Evolutionary conservation across 164 flowering plant species (phyloP).

Genomic region (Magnolia officinalis): DNA sequence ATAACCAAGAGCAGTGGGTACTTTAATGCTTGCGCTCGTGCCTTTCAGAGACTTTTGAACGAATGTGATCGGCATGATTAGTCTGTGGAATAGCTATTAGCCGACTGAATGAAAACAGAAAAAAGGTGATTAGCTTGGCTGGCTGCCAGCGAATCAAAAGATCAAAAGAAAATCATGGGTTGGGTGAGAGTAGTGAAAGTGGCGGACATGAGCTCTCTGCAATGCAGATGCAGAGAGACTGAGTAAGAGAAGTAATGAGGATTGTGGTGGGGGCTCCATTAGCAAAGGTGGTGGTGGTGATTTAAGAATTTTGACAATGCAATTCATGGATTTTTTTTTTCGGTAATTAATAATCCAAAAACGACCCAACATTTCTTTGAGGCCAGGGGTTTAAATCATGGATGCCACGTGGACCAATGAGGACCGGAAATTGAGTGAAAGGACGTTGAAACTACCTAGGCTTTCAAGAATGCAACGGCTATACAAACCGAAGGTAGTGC

Average conservation of each 20-base stretch:
- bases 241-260: not conserved
- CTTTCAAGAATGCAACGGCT: not conserved
- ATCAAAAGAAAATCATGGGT: not conserved
- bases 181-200: conserved; percentile 27
- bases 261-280: conserved; percentile 13
- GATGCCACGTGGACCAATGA: conserved; percentile 1
- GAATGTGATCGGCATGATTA: not conserved
- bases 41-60: not conserved
- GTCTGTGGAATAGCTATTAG: not conserved
- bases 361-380: conserved; percentile 7
- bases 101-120: conserved; percentile 2
- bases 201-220: conserved; percentile 49
- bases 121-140: conserved; percentile 13
- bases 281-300: conserved; percentile 4
- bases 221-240: conserved; percentile 18
- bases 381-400: not conserved
- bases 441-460: not conserved
- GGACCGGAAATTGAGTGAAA: not conserved
- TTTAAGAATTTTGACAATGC: not conserved
- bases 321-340: not conserved
- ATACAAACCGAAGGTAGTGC: not conserved
- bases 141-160: conserved; percentile 13
- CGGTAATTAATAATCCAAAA: not conserved
- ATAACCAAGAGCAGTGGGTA: conserved; percentile 23
- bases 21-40: not conserved